These are phyloP conservation scores for Colletotrichum sidae DNA, from an alignment of 2,329 filamentous ascomycete species.

Conservation along the genomic window DNA sequence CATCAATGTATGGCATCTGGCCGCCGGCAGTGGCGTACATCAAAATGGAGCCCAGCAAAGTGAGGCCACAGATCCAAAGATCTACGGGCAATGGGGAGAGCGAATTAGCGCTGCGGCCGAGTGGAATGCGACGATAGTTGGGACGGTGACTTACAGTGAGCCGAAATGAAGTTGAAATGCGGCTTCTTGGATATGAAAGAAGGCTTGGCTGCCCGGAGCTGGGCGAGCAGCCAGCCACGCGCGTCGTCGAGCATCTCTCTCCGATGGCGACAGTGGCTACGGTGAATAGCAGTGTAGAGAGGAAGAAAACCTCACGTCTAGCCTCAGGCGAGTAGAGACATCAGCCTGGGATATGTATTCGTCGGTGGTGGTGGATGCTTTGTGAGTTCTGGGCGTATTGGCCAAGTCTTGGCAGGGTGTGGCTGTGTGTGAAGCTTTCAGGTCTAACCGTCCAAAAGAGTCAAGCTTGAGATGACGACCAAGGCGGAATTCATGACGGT, in stretches of 20 bases:
- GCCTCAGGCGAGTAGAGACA: conserved; percentile 16
- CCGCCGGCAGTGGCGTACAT: conserved; percentile 72
- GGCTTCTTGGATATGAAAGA: conserved; percentile 70
- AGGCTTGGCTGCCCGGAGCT: conserved; percentile 64
- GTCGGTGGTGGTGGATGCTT: not conserved
- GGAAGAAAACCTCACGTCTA: conserved; percentile 17
- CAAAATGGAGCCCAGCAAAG: conserved; percentile 80
- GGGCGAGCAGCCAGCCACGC: conserved; percentile 44
- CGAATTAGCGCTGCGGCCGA: conserved; percentile 28
- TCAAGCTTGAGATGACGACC: conserved; percentile 34
- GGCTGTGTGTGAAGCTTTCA: conserved; percentile 31
- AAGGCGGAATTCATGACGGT: conserved; percentile 34
- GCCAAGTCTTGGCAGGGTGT: conserved; percentile 32
- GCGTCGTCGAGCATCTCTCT: conserved; percentile 47
- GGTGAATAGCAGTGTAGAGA: not conserved
- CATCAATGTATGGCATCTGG: conserved; percentile 82
- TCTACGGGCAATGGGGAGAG: conserved; percentile 59
- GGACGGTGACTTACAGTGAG: conserved; percentile 72
- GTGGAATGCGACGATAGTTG: conserved; percentile 21
- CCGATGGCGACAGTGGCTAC: conserved; percentile 17
- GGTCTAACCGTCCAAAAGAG: conserved; percentile 33
- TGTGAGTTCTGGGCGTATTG: conserved; percentile 17
- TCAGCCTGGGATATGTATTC: conserved; percentile 21
- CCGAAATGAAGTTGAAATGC: conserved; percentile 83
- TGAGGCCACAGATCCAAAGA: conserved; percentile 81